Percentiles rank a stretch among this genome's conserved stretches.
phyloP scores from a whole-genome alignment of 176 grass and related monocot species.

The Leersia perrieri region DNA sequence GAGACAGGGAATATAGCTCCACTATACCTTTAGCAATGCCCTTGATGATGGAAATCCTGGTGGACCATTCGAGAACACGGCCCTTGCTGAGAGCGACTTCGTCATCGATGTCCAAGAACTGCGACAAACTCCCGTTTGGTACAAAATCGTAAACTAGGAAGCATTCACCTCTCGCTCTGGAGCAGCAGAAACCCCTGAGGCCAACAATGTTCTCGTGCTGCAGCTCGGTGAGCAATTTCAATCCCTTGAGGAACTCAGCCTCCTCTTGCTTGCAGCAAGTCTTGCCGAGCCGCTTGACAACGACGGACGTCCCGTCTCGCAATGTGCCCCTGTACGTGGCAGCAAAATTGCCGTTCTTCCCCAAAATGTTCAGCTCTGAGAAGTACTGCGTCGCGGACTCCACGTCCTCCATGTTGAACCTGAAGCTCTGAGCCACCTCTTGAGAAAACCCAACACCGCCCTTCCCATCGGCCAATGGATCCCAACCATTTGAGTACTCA shows the following conservation, averaged over 20 bases:
- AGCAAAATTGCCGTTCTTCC: constrained; percentile 43
- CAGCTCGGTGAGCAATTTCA: constrained; percentile 57
- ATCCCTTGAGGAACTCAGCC: constrained; percentile 74
- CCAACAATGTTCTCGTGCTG: constrained; percentile 76
- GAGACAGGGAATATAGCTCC: constrained; percentile 32
- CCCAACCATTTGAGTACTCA: constrained; percentile 84
- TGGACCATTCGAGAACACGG: constrained; percentile 65
- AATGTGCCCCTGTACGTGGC: constrained; percentile 71
- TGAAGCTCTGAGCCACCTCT: constrained; percentile 55
- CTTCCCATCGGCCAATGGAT: constrained; percentile 68
- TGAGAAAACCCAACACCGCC: constrained; percentile 37
- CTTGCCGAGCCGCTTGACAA: constrained; percentile 74
- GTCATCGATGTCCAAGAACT: constrained; percentile 57
- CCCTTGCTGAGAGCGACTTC: not conserved
- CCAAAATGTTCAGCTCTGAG: constrained; percentile 73
- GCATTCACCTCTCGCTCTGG: constrained; percentile 79
- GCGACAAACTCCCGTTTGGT: constrained; percentile 70
- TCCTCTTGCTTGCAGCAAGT: constrained; percentile 88
- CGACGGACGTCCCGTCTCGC: constrained; percentile 69
- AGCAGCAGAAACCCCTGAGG: constrained; percentile 85
- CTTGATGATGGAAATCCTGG: constrained; percentile 81
- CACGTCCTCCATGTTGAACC: constrained; percentile 82
- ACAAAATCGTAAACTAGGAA: constrained; percentile 90
- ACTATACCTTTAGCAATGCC: constrained; percentile 87
- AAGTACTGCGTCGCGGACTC: constrained; percentile 95